Evolutionary conservation across 805 yeast genomes (phyloP), one percentile per base, ranked within the genome.

Genomic region (Saturnispora kantuleensis): DNA sequence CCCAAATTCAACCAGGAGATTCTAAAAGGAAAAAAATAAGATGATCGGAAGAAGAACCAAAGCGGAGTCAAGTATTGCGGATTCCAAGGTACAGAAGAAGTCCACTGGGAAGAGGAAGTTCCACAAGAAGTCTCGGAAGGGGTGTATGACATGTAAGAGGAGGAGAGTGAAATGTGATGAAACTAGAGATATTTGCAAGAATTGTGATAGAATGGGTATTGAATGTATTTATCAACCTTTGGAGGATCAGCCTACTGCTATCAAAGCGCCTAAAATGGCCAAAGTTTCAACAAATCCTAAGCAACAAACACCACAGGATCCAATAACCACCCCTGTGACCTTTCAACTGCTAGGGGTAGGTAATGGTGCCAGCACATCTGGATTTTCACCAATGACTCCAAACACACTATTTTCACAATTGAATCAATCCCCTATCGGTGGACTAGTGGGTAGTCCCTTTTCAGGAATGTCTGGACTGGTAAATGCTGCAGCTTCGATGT

Each of bases 151-250:
- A 2, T 89, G 97, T 64, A 89, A 89, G 58, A 74, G 77, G 51
- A 74, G 97, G 54, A 69, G 97, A 42, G 96, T 90, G 35, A 89
- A 89, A 59, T 89, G 97, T 68, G 97, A 89, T 59, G 97, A 90
- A 61, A 67, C 68, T 1, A 82, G 79, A 48, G 97, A 97, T 1
- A 59, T 68, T 7, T 89, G 97, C 61, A 67, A 67, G 17, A 87
- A 87, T 63, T 89, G 97, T 63, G 64, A 69, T 40, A 80, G 87
- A 49, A 76, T 89, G 78, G 81, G 84, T 17, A 68, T 89, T 31
- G 81, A 75, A 26, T 89, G 97, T 64, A 73, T 81, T 2, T 88
- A 84, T 55, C 35, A 48, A 9, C 30, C 47, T 3, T 18, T 37
- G 3, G 34, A 42, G 16, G 40, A 46, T 36, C 41, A 35, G 17